Percentiles rank a stretch among this genome's conserved stretches.
phyloP scores from a whole-genome alignment of 192 early-diverging fungal species.

The Linnemannia exigua region DNA sequence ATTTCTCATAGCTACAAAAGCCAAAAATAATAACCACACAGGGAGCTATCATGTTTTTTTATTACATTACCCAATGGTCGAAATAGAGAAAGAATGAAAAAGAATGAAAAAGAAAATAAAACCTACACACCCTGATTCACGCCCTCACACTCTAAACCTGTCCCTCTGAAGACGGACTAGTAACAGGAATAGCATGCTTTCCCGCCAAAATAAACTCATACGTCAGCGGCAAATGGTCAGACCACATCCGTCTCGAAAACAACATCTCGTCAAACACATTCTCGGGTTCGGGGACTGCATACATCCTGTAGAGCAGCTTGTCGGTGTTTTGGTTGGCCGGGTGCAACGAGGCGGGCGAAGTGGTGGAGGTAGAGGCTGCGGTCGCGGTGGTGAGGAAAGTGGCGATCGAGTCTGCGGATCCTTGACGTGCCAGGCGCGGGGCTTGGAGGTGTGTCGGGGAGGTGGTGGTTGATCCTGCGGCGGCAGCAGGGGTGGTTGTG shows the following conservation, averaged over 20 bases:
- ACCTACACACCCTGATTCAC: too few species aligned
- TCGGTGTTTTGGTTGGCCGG: constrained; percentile 29
- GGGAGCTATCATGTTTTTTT: too few species aligned
- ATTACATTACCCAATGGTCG: too few species aligned
- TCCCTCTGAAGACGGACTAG: too few species aligned
- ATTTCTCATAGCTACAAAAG: too few species aligned
- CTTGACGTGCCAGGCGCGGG: constrained; percentile 16
- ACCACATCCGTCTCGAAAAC: constrained; percentile 54
- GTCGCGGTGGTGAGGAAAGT: background rate
- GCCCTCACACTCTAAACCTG: too few species aligned
- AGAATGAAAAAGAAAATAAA: too few species aligned
- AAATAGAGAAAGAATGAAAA: too few species aligned
- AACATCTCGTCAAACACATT: constrained; percentile 57
- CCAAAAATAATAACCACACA: too few species aligned
- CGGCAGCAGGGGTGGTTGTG: background rate
- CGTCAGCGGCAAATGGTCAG: constrained; percentile 52
- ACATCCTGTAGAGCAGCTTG: constrained; percentile 49
- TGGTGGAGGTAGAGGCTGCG: constrained; percentile 23
- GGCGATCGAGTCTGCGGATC: constrained; percentile 13
- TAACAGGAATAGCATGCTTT: constrained; percentile 54
- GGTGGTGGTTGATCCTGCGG: background rate
- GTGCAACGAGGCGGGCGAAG: constrained; percentile 24
- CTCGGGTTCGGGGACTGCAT: constrained; percentile 38
- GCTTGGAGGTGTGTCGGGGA: background rate
- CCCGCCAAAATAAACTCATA: constrained; percentile 56